These are phyloP conservation scores for Chrysanthemum lavandulifolium DNA, from an alignment of 129 eudicot species.

Conservation along the genomic window DNA sequence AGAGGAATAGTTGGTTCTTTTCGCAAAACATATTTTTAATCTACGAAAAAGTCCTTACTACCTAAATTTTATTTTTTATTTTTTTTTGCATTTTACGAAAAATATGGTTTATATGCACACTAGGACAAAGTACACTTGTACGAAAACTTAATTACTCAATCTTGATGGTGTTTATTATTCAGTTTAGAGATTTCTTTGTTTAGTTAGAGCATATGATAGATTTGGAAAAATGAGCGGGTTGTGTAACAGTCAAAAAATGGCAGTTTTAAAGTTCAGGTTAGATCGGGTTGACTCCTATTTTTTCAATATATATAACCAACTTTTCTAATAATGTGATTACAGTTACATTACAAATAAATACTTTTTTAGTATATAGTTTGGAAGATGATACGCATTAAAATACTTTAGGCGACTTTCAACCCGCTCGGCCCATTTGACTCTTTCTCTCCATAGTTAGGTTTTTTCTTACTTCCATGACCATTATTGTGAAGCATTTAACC, in stretches of 20 bases:
- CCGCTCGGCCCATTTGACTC: too few species aligned
- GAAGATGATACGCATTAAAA: background rate
- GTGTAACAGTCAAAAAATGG: background rate
- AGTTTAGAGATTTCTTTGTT: background rate
- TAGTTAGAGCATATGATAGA: too few species aligned
- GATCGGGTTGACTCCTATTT: too few species aligned
- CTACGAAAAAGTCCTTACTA: background rate
- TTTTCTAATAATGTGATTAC: too few species aligned
- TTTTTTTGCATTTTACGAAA: background rate
- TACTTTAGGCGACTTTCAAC: background rate
- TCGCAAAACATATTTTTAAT: background rate
- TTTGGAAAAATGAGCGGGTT: background rate
- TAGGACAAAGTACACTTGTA: background rate
- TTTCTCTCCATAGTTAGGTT: too few species aligned
- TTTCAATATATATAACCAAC: too few species aligned
- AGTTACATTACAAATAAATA: background rate
- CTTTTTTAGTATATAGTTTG: background rate
- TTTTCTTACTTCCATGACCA: background rate
- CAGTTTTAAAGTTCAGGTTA: too few species aligned
- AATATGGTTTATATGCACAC: background rate
- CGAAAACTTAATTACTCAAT: background rate
- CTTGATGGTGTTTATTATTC: background rate
- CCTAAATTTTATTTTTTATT: background rate
- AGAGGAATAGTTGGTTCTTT: background rate
- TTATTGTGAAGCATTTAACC: background rate